Conservation (phyloP, 306 rosid genomes). For the Lathyrus sativus region DNA sequence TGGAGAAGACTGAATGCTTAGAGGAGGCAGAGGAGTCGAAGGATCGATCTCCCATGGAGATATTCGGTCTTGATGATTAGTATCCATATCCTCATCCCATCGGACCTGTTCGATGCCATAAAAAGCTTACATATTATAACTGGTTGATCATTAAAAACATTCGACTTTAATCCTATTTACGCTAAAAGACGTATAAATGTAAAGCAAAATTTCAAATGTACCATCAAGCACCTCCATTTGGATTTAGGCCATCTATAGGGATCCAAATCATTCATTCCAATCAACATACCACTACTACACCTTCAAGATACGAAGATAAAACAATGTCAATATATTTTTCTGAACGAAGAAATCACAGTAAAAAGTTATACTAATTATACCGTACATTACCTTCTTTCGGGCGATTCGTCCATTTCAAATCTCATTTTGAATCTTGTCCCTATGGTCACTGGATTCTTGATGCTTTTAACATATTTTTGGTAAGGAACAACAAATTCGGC, state of each 20-base stretch:
- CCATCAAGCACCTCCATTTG: constrained; percentile 97
- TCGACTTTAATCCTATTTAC: neutral
- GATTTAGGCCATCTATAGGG: constrained; percentile 93
- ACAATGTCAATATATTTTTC: constrained; percentile 31
- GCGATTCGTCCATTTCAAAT: constrained; percentile 89
- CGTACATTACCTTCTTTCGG: constrained; percentile 75
- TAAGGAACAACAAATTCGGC: constrained; percentile 84
- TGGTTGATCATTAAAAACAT: neutral
- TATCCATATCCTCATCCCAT: constrained; percentile 83
- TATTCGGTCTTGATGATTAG: constrained; percentile 73
- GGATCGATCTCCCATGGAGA: constrained; percentile 96
- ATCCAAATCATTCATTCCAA: constrained; percentile 81
- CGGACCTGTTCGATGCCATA: constrained; percentile 64
- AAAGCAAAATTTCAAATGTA: constrained; percentile 45
- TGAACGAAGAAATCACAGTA: constrained; percentile 16
- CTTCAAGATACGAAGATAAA: constrained; percentile 51
- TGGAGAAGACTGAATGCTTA: constrained; percentile 89
- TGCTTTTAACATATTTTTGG: constrained; percentile 71
- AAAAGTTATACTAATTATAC: constrained; percentile 28
- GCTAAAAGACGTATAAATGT: neutral
- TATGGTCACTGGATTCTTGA: constrained; percentile 60
- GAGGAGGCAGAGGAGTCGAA: constrained; percentile 79
- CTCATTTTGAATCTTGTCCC: constrained; percentile 91
- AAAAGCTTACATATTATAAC: constrained; percentile 20
- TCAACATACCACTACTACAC: constrained; percentile 78